Conservation (phyloP, 73 alveolate species). For the Diophrys sp. region DNA sequence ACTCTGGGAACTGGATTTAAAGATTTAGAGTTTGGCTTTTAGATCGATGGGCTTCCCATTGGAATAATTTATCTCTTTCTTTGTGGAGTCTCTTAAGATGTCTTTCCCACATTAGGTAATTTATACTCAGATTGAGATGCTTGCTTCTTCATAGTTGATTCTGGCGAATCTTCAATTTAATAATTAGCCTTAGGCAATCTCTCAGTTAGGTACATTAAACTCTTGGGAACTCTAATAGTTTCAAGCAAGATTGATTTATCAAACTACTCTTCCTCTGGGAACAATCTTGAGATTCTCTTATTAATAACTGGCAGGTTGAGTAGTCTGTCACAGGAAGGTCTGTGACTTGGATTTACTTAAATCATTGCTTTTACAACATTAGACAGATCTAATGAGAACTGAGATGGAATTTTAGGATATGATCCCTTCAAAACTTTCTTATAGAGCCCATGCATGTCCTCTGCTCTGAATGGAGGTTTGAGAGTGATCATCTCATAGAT, state of each 20-base stretch:
- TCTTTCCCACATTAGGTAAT: conserved; percentile 18
- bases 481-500: conserved; percentile 92
- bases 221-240: conserved; percentile 37
- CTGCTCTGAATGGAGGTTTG: conserved; percentile 97
- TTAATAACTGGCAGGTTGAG: conserved; percentile 31
- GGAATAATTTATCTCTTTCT: conserved; percentile 5
- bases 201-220: conserved; percentile 34
- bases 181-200: conserved; percentile 29
- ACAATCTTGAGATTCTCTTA: conserved; percentile 31
- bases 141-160: conserved; percentile 14
- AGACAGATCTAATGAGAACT: conserved; percentile 63
- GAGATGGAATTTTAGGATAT: conserved; percentile 75
- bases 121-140: conserved; percentile 24
- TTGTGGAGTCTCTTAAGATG: background rate
- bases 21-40: background rate
- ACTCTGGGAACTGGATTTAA: too few relatives aligned
- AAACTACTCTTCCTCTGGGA: conserved; percentile 35
- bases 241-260: conserved; percentile 16
- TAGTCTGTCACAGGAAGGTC: conserved; percentile 59
- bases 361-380: conserved; percentile 60
- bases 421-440: conserved; percentile 77
- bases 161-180: background rate
- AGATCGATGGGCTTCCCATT: background rate
- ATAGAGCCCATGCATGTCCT: conserved; percentile 86
- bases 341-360: conserved; percentile 52